phyloP scores from a whole-genome alignment of 257 asterid genomes.

The Solanum medicagineum region DNA sequence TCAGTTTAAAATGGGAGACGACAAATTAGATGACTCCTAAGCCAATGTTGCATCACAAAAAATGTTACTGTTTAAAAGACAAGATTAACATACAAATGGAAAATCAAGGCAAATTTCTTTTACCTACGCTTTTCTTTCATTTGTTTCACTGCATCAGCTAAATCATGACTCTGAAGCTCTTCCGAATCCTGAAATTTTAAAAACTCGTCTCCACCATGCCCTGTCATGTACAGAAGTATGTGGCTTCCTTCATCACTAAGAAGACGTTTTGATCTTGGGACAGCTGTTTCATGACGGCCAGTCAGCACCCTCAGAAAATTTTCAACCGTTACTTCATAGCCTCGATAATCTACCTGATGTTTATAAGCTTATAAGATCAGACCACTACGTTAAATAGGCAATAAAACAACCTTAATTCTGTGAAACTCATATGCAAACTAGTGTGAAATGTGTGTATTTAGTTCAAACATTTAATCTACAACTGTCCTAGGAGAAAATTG shows the following conservation, averaged over 20 bases:
- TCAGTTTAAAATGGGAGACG: not conserved
- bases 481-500: not conserved
- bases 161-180: conserved; percentile 98
- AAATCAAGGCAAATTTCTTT: not conserved
- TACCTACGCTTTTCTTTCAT: conserved; percentile 97
- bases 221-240: conserved; percentile 90
- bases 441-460: not conserved
- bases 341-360: conserved; percentile 87
- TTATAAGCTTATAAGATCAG: conserved; percentile 18
- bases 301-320: conserved; percentile 73
- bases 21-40: not conserved
- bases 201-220: conserved; percentile 98
- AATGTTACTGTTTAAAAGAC: not conserved
- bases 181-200: conserved; percentile 96
- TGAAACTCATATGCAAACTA: not conserved
- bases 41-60: not conserved
- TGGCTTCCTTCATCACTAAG: conserved; percentile 99
- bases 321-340: conserved; percentile 97
- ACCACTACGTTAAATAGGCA: not conserved
- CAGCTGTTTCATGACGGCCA: conserved; percentile 92
- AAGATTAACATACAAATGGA: not conserved
- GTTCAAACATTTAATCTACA: not conserved
- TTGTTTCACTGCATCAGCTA: conserved; percentile 96
- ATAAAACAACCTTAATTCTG: not conserved
- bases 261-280: conserved; percentile 92